Conservation (phyloP, 768 basidiomycete species). For the Rhodosporidiobolus odoratus region DNA sequence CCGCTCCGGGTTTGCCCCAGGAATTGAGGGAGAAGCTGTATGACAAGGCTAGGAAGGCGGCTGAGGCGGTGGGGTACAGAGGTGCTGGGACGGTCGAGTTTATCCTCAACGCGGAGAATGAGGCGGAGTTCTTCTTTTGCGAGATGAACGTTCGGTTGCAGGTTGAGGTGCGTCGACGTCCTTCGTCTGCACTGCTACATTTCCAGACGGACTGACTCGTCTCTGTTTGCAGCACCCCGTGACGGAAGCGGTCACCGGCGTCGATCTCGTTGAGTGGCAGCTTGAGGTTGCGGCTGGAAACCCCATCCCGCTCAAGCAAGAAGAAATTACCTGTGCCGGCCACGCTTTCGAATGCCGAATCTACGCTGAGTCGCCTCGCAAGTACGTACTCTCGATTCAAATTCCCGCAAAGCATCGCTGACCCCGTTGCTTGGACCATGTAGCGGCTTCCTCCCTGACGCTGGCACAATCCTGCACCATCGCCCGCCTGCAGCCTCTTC, state of each 20-base stretch:
- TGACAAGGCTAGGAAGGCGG: constrained; percentile 84
- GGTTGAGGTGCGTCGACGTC: constrained; percentile 38
- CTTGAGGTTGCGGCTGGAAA: constrained; percentile 88
- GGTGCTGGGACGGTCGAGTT: constrained; percentile 75
- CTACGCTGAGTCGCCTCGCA: constrained; percentile 90
- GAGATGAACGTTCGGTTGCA: constrained; percentile 59
- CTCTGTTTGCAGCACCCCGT: constrained; percentile 49
- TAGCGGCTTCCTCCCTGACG: constrained; percentile 79
- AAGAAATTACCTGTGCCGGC: constrained; percentile 74
- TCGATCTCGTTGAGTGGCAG: constrained; percentile 94
- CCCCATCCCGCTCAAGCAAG: constrained; percentile 69
- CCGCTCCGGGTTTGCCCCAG: constrained; percentile 76
- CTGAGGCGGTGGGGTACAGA: constrained; percentile 81
- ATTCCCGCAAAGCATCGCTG: not conserved
- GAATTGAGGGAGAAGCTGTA: constrained; percentile 76
- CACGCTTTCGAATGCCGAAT: constrained; percentile 94
- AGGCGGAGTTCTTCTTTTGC: constrained; percentile 60
- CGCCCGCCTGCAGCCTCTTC: constrained; percentile 69
- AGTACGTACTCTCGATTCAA: constrained; percentile 45
- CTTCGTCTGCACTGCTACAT: not conserved
- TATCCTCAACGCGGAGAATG: not conserved
- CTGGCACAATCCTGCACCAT: constrained; percentile 71
- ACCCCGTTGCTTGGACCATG: not conserved
- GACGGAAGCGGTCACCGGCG: constrained; percentile 70
- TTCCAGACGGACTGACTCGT: constrained; percentile 59